Evolutionary conservation across 2,329 filamentous ascomycete species (phyloP).

Genomic region (Diaporthe batatas): DNA sequence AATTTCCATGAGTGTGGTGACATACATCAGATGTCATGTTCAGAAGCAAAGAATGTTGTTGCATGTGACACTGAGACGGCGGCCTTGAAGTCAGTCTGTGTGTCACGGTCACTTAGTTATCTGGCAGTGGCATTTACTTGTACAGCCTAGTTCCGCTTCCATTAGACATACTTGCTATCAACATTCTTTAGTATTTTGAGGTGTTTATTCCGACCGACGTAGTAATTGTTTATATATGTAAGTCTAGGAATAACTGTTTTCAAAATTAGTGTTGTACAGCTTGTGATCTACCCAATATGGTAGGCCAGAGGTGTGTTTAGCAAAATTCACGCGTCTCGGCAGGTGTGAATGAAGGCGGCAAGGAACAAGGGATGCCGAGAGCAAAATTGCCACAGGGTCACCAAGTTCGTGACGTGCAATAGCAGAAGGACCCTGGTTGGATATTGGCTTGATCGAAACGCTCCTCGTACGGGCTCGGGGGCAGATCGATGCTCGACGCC

Average conservation of each 20-base stretch:
- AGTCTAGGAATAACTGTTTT: too few species aligned
- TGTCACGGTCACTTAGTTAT: too few species aligned
- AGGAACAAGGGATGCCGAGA: background rate
- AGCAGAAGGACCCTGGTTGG: background rate
- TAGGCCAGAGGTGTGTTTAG: background rate
- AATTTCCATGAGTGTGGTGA: background rate
- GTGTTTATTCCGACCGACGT: too few species aligned
- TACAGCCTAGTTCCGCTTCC: too few species aligned
- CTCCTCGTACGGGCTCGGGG: slow-evolving; percentile 19
- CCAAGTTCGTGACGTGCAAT: background rate
- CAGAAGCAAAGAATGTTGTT: background rate
- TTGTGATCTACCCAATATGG: background rate
- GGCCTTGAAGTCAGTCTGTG: too few species aligned
- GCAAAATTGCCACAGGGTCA: background rate
- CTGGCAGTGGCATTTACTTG: too few species aligned
- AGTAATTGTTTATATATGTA: too few species aligned
- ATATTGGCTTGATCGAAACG: slow-evolving; percentile 27
- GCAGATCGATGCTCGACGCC: slow-evolving; percentile 13
- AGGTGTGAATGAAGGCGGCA: background rate
- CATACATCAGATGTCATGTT: background rate
- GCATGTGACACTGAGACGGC: too few species aligned
- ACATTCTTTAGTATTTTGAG: too few species aligned
- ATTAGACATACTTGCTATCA: too few species aligned
- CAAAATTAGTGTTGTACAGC: too few species aligned
- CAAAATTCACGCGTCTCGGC: background rate